Base-by-base conservation (phyloP, 108 stramenopile genomes). In the Cyclotella atomus region DNA sequence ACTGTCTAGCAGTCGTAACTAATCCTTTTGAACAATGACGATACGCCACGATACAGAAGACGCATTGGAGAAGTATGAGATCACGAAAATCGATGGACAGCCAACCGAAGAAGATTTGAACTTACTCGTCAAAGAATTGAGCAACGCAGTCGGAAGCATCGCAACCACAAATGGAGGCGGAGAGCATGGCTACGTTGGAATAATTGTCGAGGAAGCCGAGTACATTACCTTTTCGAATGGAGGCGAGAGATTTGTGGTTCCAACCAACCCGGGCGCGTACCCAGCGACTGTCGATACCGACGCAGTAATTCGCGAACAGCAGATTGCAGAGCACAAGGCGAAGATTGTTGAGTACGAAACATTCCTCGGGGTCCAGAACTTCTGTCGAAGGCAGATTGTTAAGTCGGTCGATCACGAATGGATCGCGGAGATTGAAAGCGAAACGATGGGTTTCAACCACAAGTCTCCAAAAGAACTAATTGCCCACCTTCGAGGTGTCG, bases 391-490 rank as follows among this genome's bases (percentile, higher is more conserved):
- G 21, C 20, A 56, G 24, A 69, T 55, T 41, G 52, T 69, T 28
- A 32, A 68, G 50, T 50, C 66, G 20, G 53, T 68, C 49, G 66
- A 68, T 36, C 47, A 68, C 50, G 66, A 68, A 68, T 68, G 66
- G 66, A 30, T 68, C 33, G 66, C 66, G 24, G 66, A 68, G 19
- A 25, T 68, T 32, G 66, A 68, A 34, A 68, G 66, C 33, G 66
- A 68, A 43, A 68, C 66, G 66, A 68, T 68, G 66, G 66, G 66
- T 43, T 68, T 68, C 66, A 68, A 68, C 66, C 66, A 68, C 41
- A 12, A 24, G 29, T 50, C 65, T 1, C 65, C 65, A 12, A 54
- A 69, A 69, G 68, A 32, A 67, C 52, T 67, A 34, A 29, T 52
- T 17, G 34, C 46, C 49, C 46, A 67, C 46, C 46, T 67, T 17